phyloP scores from a whole-genome alignment of 768 basidiomycete genomes.

The Phanerochaete sordida region DNA sequence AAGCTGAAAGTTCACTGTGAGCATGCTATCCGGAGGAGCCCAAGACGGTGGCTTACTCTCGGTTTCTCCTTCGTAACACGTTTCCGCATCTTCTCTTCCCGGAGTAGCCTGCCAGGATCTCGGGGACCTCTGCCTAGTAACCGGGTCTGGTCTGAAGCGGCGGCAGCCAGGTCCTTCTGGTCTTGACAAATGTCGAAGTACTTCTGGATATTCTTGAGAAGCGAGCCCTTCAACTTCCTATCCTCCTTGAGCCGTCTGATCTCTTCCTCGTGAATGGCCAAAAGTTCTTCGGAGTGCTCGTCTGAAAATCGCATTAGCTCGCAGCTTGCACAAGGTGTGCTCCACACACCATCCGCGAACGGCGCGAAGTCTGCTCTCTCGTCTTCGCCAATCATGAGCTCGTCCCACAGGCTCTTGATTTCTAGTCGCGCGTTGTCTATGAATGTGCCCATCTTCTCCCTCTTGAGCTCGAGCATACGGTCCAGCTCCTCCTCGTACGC shows the following conservation, averaged over 20 bases:
- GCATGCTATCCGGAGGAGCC: too few relatives aligned
- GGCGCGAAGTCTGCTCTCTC: slow-evolving; percentile 79
- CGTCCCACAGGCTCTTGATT: slow-evolving; percentile 80
- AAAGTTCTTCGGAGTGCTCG: slow-evolving; percentile 84
- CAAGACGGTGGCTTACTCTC: slow-evolving; percentile 65
- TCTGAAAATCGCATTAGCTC: slow-evolving; percentile 40
- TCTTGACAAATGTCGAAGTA: slow-evolving; percentile 92
- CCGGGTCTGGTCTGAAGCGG: slow-evolving; percentile 78
- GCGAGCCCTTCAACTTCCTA: slow-evolving; percentile 67
- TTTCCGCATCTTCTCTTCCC: slow-evolving; percentile 98
- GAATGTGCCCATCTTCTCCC: slow-evolving; percentile 84
- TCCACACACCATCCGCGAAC: slow-evolving; percentile 70
- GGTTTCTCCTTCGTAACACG: slow-evolving; percentile 91
- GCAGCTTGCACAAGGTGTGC: neutral
- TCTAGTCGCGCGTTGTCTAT: slow-evolving; percentile 78
- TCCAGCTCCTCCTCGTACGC: slow-evolving; percentile 90
- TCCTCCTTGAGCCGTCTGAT: slow-evolving; percentile 81
- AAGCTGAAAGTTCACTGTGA: too few relatives aligned
- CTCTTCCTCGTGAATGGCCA: slow-evolving; percentile 82
- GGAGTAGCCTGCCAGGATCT: slow-evolving; percentile 80
- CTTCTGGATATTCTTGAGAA: slow-evolving; percentile 75
- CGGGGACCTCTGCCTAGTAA: slow-evolving; percentile 77
- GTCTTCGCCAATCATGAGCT: slow-evolving; percentile 80
- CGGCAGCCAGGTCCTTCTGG: slow-evolving; percentile 80
- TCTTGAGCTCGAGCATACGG: slow-evolving; percentile 84